phyloP scores from a whole-genome alignment of 768 basidiomycete species.

The Ramaria sp. region DNA sequence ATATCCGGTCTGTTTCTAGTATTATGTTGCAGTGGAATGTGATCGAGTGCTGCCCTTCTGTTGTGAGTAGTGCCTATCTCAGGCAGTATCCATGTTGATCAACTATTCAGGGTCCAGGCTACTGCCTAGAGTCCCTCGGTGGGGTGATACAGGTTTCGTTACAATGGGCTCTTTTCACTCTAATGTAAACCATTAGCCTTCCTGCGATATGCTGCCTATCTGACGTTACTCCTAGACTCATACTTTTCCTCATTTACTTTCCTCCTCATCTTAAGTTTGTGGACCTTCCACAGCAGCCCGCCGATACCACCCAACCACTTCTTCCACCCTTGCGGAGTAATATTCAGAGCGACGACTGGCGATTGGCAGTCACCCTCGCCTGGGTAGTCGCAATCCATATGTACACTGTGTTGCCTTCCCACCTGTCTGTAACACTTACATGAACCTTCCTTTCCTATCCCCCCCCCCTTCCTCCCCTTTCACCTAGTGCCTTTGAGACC shows the following conservation, averaged over 20 bases:
- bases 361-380: slow-evolving; percentile 62
- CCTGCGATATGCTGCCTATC: neutral
- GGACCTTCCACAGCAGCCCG: slow-evolving; percentile 19
- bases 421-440: neutral
- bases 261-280: slow-evolving; percentile 73
- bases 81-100: slow-evolving; percentile 3
- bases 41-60: slow-evolving; percentile 66
- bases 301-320: slow-evolving; percentile 31
- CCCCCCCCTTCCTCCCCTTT: neutral
- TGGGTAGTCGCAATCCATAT: slow-evolving; percentile 65
- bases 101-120: slow-evolving; percentile 42
- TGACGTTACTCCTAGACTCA: slow-evolving; percentile 40
- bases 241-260: slow-evolving; percentile 89
- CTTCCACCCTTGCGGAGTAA: slow-evolving; percentile 29
- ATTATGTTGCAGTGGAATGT: slow-evolving; percentile 77
- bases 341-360: slow-evolving; percentile 60
- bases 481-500: slow-evolving; percentile 39
- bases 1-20: slow-evolving; percentile 80
- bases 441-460: neutral
- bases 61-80: slow-evolving; percentile 39
- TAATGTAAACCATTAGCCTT: slow-evolving; percentile 53
- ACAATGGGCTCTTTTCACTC: slow-evolving; percentile 77
- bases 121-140: slow-evolving; percentile 69
- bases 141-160: slow-evolving; percentile 74
- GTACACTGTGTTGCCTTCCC: slow-evolving; percentile 33